Base-by-base conservation (phyloP, 106 monocot genomes). In the Ottelia alismoides region DNA sequence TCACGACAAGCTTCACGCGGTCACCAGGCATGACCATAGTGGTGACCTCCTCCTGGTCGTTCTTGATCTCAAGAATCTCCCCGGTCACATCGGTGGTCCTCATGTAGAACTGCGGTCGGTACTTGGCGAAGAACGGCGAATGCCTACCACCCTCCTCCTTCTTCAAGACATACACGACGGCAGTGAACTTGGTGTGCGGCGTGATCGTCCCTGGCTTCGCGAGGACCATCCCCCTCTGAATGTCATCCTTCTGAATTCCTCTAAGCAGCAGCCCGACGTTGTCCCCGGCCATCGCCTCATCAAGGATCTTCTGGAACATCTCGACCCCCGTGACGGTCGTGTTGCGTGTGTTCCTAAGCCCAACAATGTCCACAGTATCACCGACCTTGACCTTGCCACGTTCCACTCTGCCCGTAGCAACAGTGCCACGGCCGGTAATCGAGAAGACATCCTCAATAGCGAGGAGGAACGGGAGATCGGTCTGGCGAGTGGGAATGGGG, bases 391-490 rank as follows among this genome's bases (percentile, higher is more conserved):
- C 50, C 0, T 70, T 84, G 17, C 89, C 89, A 31, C 89, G 73
- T 66, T 89, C 89, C 5, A 83, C 72, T 25, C 89, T 55, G 1
- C 89, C 89, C 5, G 89, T 89, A 64, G 89, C 83, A 23, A 89
- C 89, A 12, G 89, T 89, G 6, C 89, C 89, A 25, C 87, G 74
- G 1, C 87, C 82, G 19, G 89, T 89, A 71, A 89, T 89, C 27
- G 89, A 89, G 73, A 89, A 89, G 32, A 89, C n/a, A n/a, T n/a
- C n/a, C n/a, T n/a, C n/a, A n/a, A n/a, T n/a, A n/a, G n/a, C n/a
- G n/a, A n/a, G n/a, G 55, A 89, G 70, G 72, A 89, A 89, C 25
- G 89, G 89, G 52, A 84, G 80, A 17, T 89, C 89, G 11, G 79
- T 80, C 74, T 89, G 83, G 23, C 89, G 65, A 47, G 83, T 79